Conservation (phyloP, 345 rosid species). For the Brassica rapa region DNA sequence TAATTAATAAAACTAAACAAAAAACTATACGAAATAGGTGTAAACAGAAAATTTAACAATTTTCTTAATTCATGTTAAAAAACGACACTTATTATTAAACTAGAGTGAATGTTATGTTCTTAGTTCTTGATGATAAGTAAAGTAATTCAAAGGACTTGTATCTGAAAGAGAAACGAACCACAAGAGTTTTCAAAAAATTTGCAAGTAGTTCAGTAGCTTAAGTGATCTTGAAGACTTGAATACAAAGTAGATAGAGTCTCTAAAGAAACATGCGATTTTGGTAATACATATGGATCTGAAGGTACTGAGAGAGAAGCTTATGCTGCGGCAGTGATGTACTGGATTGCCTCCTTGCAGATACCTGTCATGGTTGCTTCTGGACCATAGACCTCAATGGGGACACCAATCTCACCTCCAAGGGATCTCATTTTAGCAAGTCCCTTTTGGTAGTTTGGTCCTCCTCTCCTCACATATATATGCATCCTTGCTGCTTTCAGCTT, state of each 20-base stretch:
- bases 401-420: conserved; percentile 86
- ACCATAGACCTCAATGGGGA: conserved; percentile 86
- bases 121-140: neutral
- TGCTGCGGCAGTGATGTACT: conserved; percentile 72
- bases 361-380: conserved; percentile 97
- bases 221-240: conserved; percentile 2
- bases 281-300: too few species aligned
- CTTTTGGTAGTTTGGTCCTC: conserved; percentile 94
- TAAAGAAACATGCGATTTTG: too few species aligned
- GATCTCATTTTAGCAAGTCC: conserved; percentile 92
- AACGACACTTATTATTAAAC: too few species aligned
- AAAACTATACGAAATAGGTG: too few species aligned
- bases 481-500: conserved; percentile 43
- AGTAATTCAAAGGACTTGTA: neutral
- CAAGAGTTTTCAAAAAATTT: neutral
- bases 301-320: conserved; percentile 34
- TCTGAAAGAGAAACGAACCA: neutral
- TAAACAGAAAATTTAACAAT: too few species aligned
- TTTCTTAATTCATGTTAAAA: too few species aligned
- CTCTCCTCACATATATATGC: conserved; percentile 56
- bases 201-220: conserved; percentile 1
- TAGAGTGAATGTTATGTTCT: neutral
- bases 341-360: conserved; percentile 88
- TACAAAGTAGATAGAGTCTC: neutral
- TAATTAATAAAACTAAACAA: too few species aligned